These are phyloP conservation scores for Tylopilus sp. DNA, from an alignment of 768 basidiomycete genomes.

Conservation along the genomic window DNA sequence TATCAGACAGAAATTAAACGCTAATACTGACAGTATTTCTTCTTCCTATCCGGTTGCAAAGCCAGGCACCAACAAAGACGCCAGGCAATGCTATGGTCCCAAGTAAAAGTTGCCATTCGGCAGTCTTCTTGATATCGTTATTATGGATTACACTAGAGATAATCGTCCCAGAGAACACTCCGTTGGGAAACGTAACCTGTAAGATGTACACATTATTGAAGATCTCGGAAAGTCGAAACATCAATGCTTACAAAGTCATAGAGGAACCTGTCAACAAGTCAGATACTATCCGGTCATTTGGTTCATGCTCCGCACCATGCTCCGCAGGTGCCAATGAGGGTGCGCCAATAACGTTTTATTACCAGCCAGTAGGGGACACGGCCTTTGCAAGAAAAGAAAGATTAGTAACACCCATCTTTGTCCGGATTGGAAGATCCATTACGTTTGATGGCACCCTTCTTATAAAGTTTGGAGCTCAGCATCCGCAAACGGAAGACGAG, in stretches of 20 bases:
- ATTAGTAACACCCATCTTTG: constrained; percentile 2
- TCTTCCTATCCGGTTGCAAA: constrained; percentile 54
- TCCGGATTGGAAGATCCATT: constrained; percentile 11
- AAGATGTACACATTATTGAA: neutral
- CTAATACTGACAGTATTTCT: constrained; percentile 47
- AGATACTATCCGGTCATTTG: neutral
- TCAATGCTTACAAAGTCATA: constrained; percentile 55
- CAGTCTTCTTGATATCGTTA: constrained; percentile 53
- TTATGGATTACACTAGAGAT: constrained; percentile 63
- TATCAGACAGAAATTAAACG: neutral
- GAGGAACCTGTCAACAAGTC: constrained; percentile 47
- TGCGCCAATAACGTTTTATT: constrained; percentile 61
- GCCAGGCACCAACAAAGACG: constrained; percentile 45
- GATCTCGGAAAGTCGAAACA: neutral
- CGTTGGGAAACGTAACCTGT: constrained; percentile 69
- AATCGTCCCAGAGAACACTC: constrained; percentile 64
- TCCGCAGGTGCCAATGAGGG: constrained; percentile 68
- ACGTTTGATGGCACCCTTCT: constrained; percentile 64
- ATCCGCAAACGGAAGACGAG: constrained; percentile 72
- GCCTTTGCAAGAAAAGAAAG: constrained; percentile 35
- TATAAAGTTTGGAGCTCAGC: constrained; percentile 63
- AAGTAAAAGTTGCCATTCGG: constrained; percentile 69
- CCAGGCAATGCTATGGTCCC: constrained; percentile 63
- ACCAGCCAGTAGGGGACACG: constrained; percentile 61
- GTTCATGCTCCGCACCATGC: constrained; percentile 47